Conservation (phyloP, 495 filamentous ascomycete genomes). For the Hyaloscypha bicolor region DNA sequence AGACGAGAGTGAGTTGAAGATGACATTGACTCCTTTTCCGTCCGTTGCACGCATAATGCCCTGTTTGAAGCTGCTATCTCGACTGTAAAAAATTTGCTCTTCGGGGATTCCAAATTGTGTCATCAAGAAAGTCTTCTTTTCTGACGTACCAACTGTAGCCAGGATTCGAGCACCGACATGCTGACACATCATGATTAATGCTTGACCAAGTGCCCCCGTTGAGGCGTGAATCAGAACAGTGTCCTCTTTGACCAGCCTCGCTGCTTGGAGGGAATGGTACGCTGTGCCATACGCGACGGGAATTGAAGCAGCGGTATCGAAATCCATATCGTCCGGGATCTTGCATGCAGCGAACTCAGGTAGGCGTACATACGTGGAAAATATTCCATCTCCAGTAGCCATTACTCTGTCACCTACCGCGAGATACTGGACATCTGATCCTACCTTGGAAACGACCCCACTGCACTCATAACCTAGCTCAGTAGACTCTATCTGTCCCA, state of each 20-base stretch:
- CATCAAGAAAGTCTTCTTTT: constrained; percentile 53
- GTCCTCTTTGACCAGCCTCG: constrained; percentile 50
- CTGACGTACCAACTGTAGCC: constrained; percentile 53
- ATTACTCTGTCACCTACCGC: constrained; percentile 58
- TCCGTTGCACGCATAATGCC: constrained; percentile 45
- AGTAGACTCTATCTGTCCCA: constrained; percentile 39
- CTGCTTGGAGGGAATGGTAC: constrained; percentile 55
- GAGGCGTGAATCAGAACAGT: constrained; percentile 63
- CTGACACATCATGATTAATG: constrained; percentile 59
- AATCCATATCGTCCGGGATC: constrained; percentile 51
- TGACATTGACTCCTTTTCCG: constrained; percentile 54
- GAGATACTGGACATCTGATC: constrained; percentile 47
- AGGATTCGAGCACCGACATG: constrained; percentile 59
- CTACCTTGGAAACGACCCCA: constrained; percentile 54
- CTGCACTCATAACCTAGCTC: constrained; percentile 55
- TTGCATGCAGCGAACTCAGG: constrained; percentile 43
- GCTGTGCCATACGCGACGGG: constrained; percentile 62
- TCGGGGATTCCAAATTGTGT: constrained; percentile 50
- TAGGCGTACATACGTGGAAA: constrained; percentile 44
- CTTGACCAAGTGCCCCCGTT: constrained; percentile 61
- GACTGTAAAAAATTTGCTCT: constrained; percentile 50
- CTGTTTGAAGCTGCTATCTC: constrained; percentile 45
- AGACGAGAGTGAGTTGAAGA: constrained; percentile 51
- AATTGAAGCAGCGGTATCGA: constrained; percentile 56
- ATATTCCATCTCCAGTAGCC: constrained; percentile 50